phyloP scores from a whole-genome alignment of 257 asterid species.

The Echites panduratus region DNA sequence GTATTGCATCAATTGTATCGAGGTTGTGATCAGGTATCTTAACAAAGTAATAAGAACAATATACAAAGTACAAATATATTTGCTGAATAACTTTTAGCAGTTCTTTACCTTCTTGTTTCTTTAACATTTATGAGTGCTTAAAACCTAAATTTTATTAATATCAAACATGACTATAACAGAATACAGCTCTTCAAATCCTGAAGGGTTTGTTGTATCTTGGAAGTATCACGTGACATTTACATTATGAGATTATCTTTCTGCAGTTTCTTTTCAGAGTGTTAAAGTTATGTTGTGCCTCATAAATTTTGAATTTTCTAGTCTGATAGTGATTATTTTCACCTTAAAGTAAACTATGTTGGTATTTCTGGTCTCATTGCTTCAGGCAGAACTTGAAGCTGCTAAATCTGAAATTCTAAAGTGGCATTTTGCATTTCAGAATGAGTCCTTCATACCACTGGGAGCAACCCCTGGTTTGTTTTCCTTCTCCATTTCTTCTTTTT shows the following conservation, averaged over 20 bases:
- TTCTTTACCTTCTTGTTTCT: background rate
- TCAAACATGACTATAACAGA: background rate
- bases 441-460: conserved; percentile 58
- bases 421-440: conserved; percentile 87
- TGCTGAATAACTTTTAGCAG: background rate
- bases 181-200: background rate
- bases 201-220: background rate
- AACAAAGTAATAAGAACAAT: background rate
- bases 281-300: background rate
- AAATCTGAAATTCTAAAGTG: conserved; percentile 88
- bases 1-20: too few species aligned
- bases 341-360: conserved; percentile 64
- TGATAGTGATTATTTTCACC: conserved; percentile 5
- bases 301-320: background rate
- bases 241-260: background rate
- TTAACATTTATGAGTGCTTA: background rate
- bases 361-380: conserved; percentile 37
- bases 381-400: conserved; percentile 73
- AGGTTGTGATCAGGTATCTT: background rate
- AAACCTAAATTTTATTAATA: background rate
- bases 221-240: background rate
- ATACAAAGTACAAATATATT: background rate
- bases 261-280: background rate
- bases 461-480: conserved; percentile 65
- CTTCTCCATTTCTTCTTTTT: background rate